phyloP scores from a whole-genome alignment of 2,329 filamentous ascomycete species.

The Beauveria sp. region DNA sequence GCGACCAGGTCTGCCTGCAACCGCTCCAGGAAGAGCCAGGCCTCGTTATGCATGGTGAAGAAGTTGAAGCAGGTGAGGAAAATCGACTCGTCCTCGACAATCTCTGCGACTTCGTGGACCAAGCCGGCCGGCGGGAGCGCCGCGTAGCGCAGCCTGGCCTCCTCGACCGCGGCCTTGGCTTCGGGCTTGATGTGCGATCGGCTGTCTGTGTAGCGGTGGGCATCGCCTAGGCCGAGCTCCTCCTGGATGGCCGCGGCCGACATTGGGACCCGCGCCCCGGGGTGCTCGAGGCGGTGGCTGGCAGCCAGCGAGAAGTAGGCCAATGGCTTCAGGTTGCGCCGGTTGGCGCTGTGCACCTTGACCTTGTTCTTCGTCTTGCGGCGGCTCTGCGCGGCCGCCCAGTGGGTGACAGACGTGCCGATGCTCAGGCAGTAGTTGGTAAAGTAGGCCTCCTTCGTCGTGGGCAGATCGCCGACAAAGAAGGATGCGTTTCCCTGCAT shows the following conservation, averaged over 20 bases:
- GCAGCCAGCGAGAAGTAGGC: background rate
- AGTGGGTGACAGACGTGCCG: constrained; percentile 17
- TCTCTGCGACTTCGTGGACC: background rate
- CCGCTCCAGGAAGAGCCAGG: background rate
- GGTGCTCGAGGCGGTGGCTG: background rate
- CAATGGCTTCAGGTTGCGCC: constrained; percentile 12
- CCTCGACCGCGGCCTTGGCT: background rate
- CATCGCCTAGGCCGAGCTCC: background rate
- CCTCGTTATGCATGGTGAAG: constrained; percentile 3
- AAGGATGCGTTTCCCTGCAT: constrained; percentile 16
- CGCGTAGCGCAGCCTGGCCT: background rate
- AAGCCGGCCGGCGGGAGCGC: background rate
- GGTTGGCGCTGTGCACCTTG: constrained; percentile 11
- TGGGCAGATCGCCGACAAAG: constrained; percentile 16
- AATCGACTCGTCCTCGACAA: background rate
- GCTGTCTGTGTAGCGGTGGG: background rate
- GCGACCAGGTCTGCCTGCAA: background rate
- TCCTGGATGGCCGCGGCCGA: background rate
- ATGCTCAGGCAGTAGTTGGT: constrained; percentile 17
- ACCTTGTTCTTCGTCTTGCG: constrained; percentile 11
- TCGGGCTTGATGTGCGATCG: background rate
- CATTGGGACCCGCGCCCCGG: background rate
- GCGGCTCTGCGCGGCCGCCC: constrained; percentile 2
- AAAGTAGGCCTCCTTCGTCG: constrained; percentile 16
- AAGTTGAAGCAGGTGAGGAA: background rate